These are phyloP conservation scores for Salinomyces thailandicus DNA, from an alignment of 2,329 filamentous ascomycete species.

Conservation along the genomic window DNA sequence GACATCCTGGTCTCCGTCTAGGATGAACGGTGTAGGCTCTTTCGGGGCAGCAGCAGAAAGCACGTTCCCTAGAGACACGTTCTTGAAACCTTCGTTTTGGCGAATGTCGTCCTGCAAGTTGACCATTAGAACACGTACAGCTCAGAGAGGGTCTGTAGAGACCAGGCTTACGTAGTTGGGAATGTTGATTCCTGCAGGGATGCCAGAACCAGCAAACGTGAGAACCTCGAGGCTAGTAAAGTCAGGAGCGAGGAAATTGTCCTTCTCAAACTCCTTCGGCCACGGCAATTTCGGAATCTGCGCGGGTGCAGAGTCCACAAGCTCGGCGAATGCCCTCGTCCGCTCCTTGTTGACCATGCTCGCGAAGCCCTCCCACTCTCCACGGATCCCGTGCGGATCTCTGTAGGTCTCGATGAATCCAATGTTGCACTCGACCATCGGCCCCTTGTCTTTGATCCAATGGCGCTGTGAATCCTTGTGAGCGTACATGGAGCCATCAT, in stretches of 20 bases:
- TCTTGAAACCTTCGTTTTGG: slow-evolving; percentile 81
- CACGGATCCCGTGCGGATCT: slow-evolving; percentile 44
- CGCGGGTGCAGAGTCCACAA: slow-evolving; percentile 68
- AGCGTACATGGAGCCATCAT: slow-evolving; percentile 39
- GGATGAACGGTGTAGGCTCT: slow-evolving; percentile 86
- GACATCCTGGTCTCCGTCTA: slow-evolving; percentile 62
- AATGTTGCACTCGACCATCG: slow-evolving; percentile 43
- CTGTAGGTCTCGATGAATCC: slow-evolving; percentile 47
- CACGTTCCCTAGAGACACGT: slow-evolving; percentile 87
- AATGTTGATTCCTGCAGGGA: slow-evolving; percentile 42
- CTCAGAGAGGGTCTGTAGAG: background rate
- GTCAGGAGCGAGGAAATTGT: slow-evolving; percentile 88
- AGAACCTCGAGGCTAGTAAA: slow-evolving; percentile 91
- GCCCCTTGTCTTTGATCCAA: slow-evolving; percentile 45
- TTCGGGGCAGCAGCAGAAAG: slow-evolving; percentile 83
- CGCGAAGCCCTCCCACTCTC: slow-evolving; percentile 44
- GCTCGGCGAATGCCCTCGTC: slow-evolving; percentile 73
- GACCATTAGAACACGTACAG: slow-evolving; percentile 2
- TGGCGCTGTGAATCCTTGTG: slow-evolving; percentile 42
- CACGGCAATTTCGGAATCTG: slow-evolving; percentile 88
- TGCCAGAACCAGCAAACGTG: slow-evolving; percentile 59
- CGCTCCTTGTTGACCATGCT: slow-evolving; percentile 77
- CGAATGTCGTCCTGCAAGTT: slow-evolving; percentile 72
- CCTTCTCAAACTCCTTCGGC: slow-evolving; percentile 83
- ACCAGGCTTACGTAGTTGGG: slow-evolving; percentile 7